These are phyloP conservation scores for Colletotrichum coccodes DNA, from an alignment of 2,329 filamentous ascomycete genomes.

Conservation along the genomic window DNA sequence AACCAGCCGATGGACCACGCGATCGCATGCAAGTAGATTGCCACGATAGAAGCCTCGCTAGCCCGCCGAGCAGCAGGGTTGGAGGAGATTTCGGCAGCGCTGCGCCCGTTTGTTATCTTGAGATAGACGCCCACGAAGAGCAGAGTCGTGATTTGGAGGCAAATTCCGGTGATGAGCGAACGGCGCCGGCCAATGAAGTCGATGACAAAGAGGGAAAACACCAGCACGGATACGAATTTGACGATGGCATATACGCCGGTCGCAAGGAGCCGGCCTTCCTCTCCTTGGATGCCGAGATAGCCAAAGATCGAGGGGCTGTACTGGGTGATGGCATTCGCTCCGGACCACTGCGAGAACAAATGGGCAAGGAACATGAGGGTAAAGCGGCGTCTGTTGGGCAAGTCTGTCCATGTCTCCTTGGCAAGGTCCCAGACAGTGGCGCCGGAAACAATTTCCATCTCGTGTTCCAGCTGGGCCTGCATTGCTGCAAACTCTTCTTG, in stretches of 20 bases:
- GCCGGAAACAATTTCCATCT: conserved; percentile 45
- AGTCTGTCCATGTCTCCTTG: conserved; percentile 44
- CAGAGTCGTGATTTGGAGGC: conserved; percentile 43
- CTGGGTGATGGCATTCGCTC: conserved; percentile 43
- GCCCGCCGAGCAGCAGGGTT: conserved; percentile 40
- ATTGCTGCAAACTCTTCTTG: conserved; percentile 41
- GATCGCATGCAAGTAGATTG: conserved; percentile 54
- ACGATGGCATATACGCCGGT: conserved; percentile 40
- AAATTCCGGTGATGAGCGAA: conserved; percentile 46
- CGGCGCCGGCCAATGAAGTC: conserved; percentile 43
- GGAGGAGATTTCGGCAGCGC: conserved; percentile 28
- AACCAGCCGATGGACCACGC: conserved; percentile 60
- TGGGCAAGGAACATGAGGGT: conserved; percentile 43
- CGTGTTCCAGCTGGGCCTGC: conserved; percentile 43
- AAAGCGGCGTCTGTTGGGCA: conserved; percentile 41
- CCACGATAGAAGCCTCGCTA: conserved; percentile 50
- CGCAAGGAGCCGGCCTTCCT: conserved; percentile 38
- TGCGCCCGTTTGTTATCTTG: conserved; percentile 40
- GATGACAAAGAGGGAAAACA: conserved; percentile 42
- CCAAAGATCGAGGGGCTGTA: conserved; percentile 43
- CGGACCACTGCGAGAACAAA: conserved; percentile 40
- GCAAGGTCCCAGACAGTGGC: conserved; percentile 41
- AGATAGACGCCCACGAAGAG: conserved; percentile 43
- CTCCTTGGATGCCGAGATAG: conserved; percentile 38
- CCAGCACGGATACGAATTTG: conserved; percentile 41